Percentiles rank a stretch among this genome's conserved stretches.
Evolutionary conservation across 2,329 filamentous ascomycete species (phyloP).

Genomic region (Cladosporium oxysporum): DNA sequence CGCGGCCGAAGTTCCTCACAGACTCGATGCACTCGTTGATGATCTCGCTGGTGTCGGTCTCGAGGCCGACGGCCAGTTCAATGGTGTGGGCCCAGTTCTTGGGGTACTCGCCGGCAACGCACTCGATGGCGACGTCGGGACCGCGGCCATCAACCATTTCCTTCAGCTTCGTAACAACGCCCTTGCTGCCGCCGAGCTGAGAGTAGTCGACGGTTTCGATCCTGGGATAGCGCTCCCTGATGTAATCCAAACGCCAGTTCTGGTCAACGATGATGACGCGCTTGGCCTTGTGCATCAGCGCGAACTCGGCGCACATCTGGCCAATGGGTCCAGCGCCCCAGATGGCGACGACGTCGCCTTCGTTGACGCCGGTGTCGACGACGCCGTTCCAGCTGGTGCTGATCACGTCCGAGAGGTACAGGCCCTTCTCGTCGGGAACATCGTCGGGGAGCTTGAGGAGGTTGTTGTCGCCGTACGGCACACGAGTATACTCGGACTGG

Average conservation of each 20-base stretch:
- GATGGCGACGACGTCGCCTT: slow-evolving; percentile 75
- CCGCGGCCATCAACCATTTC: slow-evolving; percentile 69
- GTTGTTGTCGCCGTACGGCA: slow-evolving; percentile 79
- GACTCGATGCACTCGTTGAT: slow-evolving; percentile 77
- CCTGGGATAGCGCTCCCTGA: slow-evolving; percentile 65
- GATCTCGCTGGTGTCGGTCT: slow-evolving; percentile 83
- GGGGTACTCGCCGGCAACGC: slow-evolving; percentile 63
- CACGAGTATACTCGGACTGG: slow-evolving; percentile 82
- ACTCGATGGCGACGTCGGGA: slow-evolving; percentile 73
- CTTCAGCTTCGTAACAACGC: slow-evolving; percentile 71
- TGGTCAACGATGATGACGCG: slow-evolving; percentile 79
- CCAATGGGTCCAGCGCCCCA: slow-evolving; percentile 89
- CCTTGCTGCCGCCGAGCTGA: slow-evolving; percentile 59
- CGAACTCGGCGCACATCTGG: slow-evolving; percentile 70
- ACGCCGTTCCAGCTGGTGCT: slow-evolving; percentile 79
- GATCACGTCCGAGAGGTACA: slow-evolving; percentile 81
- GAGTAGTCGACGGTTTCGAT: slow-evolving; percentile 71
- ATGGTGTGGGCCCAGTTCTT: slow-evolving; percentile 64
- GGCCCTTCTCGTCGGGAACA: slow-evolving; percentile 80
- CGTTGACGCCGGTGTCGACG: slow-evolving; percentile 78
- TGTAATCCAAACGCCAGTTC: slow-evolving; percentile 68
- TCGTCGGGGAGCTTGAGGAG: slow-evolving; percentile 74
- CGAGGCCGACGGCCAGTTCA: slow-evolving; percentile 63
- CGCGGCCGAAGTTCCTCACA: slow-evolving; percentile 71
- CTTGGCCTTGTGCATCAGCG: slow-evolving; percentile 69